phyloP scores from a whole-genome alignment of 306 rosid species.

The Abrus pulchellus region DNA sequence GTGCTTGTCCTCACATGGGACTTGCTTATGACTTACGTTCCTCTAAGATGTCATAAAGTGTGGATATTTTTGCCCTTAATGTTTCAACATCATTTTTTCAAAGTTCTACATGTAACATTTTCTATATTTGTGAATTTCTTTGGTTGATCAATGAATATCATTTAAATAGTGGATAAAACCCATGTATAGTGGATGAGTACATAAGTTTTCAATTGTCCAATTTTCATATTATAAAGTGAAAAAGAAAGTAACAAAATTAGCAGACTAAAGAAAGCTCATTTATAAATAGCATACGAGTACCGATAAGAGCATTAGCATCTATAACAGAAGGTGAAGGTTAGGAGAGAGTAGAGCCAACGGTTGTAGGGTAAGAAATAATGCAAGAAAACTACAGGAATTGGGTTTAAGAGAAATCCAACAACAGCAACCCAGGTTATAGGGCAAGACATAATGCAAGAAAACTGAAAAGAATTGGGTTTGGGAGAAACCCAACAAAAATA shows the following conservation, averaged over 20 bases:
- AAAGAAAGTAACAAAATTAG: background rate
- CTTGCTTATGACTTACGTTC: background rate
- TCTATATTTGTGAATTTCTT: background rate
- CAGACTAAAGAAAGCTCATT: background rate
- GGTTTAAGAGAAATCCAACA: too few relatives aligned
- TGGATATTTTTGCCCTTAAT: background rate
- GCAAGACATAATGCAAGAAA: too few relatives aligned
- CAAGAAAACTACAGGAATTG: too few relatives aligned
- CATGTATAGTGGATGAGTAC: background rate
- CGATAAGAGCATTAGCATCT: background rate
- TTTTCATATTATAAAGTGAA: background rate
- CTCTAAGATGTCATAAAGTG: background rate
- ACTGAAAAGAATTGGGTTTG: too few relatives aligned
- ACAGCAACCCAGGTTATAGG: too few relatives aligned
- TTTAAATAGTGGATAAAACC: conserved; percentile 13
- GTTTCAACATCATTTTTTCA: background rate
- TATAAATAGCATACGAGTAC: background rate
- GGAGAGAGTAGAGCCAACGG: too few relatives aligned
- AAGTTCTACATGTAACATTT: background rate
- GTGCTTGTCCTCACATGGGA: conserved; percentile 6
- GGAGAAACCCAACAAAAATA: too few relatives aligned
- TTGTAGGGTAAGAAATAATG: too few relatives aligned
- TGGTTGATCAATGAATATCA: background rate
- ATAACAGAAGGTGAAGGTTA: too few relatives aligned
- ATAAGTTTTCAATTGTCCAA: background rate